A percentile compares a stretch with the other conserved stretches of the same genome.
These are phyloP conservation scores for Eimeria sp. DNA, from an alignment of 169 alveolate genomes.

Conservation along the genomic window DNA sequence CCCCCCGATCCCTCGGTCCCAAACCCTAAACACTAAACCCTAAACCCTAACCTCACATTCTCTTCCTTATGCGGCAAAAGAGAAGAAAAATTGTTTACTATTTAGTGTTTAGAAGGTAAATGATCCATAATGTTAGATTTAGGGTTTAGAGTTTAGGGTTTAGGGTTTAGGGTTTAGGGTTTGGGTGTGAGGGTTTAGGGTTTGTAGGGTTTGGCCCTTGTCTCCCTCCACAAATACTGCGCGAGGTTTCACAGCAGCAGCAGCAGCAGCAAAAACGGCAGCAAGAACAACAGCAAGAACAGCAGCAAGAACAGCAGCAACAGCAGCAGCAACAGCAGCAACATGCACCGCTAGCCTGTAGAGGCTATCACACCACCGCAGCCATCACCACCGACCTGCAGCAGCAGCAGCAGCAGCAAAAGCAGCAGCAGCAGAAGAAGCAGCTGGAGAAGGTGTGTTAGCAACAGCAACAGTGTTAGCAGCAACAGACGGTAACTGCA, in stretches of 20 bases:
- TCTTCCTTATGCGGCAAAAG: background rate
- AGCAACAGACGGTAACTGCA: background rate
- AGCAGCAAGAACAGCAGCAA: too few species aligned
- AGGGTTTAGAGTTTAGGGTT: background rate
- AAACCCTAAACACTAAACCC: background rate
- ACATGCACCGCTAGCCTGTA: background rate
- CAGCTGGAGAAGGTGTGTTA: background rate
- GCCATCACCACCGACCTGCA: background rate
- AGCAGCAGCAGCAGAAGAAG: conserved; percentile 45
- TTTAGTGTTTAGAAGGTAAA: background rate
- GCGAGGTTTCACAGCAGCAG: conserved; percentile 9
- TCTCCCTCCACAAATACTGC: background rate
- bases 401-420: conserved; percentile 3
- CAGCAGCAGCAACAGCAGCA: conserved; percentile 5
- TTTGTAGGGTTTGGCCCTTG: background rate
- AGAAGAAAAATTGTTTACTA: background rate
- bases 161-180: too few species aligned
- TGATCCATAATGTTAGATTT: too few species aligned
- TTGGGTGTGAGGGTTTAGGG: too few species aligned
- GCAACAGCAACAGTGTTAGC: background rate
- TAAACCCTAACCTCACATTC: background rate
- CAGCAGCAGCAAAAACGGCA: background rate
- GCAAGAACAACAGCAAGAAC: too few species aligned
- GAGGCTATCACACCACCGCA: background rate
- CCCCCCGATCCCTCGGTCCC: background rate